Conservation (phyloP, 2,329 filamentous ascomycete genomes). For the Dendryphion nanum region DNA sequence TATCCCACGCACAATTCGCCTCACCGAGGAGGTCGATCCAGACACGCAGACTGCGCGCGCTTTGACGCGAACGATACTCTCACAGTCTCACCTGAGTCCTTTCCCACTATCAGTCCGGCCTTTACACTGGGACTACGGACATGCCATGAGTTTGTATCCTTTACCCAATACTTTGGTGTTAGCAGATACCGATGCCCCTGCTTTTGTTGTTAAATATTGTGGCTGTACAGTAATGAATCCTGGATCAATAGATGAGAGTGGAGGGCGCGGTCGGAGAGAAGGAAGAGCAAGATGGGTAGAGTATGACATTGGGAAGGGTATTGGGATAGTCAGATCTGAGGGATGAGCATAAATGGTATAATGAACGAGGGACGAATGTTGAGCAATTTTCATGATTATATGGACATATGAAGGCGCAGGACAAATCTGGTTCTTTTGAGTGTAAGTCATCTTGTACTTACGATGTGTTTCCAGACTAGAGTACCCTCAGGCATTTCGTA, state of each 20-base stretch:
- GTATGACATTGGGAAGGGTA: conserved; percentile 55
- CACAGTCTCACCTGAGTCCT: conserved; percentile 84
- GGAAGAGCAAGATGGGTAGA: conserved; percentile 78
- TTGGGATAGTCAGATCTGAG: conserved; percentile 24
- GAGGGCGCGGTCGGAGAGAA: conserved; percentile 63
- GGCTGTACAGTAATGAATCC: conserved; percentile 97
- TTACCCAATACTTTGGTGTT: conserved; percentile 81
- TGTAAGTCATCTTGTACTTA: too few species aligned
- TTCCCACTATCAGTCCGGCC: conserved; percentile 79
- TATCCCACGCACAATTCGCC: conserved; percentile 1
- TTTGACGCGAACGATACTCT: conserved; percentile 85
- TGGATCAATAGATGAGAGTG: conserved; percentile 62
- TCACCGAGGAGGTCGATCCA: conserved; percentile 17
- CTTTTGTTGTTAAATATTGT: conserved; percentile 89
- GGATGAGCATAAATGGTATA: conserved; percentile 3
- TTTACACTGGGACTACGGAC: conserved; percentile 84
- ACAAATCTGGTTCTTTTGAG: too few species aligned
- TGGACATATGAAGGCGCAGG: too few species aligned
- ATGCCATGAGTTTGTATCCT: conserved; percentile 78
- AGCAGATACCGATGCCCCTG: conserved; percentile 75
- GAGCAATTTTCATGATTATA: too few species aligned
- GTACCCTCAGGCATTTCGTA: too few species aligned
- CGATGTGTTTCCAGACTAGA: too few species aligned
- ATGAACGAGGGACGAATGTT: too few species aligned
- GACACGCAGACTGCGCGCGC: conserved; percentile 61